Conservation (phyloP, 768 basidiomycete species). For the Boletus edulis region DNA sequence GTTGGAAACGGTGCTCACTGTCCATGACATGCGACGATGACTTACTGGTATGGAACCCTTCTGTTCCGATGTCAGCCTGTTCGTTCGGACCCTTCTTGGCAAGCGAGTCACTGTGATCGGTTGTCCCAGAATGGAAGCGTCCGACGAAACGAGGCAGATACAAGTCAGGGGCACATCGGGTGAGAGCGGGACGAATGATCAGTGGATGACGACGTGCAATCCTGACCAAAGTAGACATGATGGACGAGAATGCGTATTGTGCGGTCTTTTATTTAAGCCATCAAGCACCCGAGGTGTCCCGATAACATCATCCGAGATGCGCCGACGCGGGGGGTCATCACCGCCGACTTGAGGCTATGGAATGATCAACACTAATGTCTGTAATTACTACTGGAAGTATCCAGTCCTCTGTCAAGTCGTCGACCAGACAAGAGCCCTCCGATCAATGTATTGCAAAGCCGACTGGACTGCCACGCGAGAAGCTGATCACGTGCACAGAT, state of each 20-base stretch:
- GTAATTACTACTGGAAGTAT: background rate
- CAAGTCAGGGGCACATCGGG: conserved; percentile 6
- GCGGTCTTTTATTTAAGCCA: conserved; percentile 26
- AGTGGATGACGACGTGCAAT: conserved; percentile 9
- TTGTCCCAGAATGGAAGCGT: conserved; percentile 23
- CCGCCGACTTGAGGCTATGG: background rate
- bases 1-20: background rate
- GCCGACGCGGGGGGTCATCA: conserved; percentile 2
- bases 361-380: background rate
- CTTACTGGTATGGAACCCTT: conserved; percentile 36
- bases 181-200: conserved; percentile 11
- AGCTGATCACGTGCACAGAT: background rate
- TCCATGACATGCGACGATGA: background rate
- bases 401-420: background rate
- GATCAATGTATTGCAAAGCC: background rate
- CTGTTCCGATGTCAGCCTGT: conserved; percentile 27
- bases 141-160: conserved; percentile 1
- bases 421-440: background rate
- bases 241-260: background rate
- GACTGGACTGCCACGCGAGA: background rate
- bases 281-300: conserved; percentile 22
- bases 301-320: conserved; percentile 21
- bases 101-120: conserved; percentile 23
- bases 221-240: conserved; percentile 18
- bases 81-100: conserved; percentile 23